Base-by-base conservation (phyloP, 139 green algal species). In the Picochlorum sp. region DNA sequence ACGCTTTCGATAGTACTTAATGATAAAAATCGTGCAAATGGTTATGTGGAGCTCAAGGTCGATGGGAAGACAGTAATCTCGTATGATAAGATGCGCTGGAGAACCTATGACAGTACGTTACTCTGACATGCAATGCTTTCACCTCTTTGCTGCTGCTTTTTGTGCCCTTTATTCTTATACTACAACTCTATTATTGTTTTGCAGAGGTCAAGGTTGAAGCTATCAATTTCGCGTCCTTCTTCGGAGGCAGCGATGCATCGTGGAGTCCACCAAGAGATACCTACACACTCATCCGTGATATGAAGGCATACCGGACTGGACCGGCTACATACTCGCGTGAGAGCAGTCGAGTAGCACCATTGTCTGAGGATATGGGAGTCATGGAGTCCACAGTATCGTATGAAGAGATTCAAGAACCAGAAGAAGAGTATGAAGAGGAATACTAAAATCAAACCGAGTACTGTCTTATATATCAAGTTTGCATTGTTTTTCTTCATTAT, bases 141-240 rank as follows among this genome's bases (percentile, higher is more conserved):
- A 11, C 10, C n/a, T 62, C 1, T 20, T 62, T 62, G 32, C 32
- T 62, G 32, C n/a, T 47, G 13, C 3, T 62, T 62, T 62, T 20
- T 62, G 4, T 20, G 6, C 18, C 56, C 2, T 62, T 10, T 8
- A 8, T 41, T 45, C 56, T 47, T 23, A 20, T 13, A 54, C 21
- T 10, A n/a, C 56, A 51, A 56, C 8, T 13, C 1, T 9, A 54
- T 54, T 54, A 54, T 54, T 21, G 10, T 21, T 63, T 13, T 49
- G 64, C 21, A 61, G 64, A 28, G n/a, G 38, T 70, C 15, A 63
- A 65, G 18, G 30, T 70, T 34, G 64, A 70, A 49, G 37, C 14
- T 26, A 14, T 70, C 15, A 20, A 51, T n/a, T 49, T 70, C 9
- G n/a, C 51, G 15, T 56, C 64, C 23, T 70, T 52, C 49, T 70